Evolutionary conservation across 495 filamentous ascomycete genomes (phyloP).

Genomic region (Sordaria brevicollis): DNA sequence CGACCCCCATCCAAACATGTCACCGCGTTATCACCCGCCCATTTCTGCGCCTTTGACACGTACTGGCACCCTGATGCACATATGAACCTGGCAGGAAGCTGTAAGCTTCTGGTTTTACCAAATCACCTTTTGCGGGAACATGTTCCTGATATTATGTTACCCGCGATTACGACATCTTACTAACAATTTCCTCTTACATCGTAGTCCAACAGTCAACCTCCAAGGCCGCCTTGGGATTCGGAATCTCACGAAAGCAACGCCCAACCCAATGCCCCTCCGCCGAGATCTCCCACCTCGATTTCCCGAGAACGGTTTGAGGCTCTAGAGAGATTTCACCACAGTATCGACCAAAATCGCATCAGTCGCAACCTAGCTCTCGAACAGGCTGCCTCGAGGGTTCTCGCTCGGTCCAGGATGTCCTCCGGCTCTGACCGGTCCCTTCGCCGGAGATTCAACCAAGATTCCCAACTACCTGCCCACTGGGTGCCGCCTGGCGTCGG

Average conservation of each 20-base stretch:
- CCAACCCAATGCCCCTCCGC: neutral
- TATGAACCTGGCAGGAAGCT: neutral
- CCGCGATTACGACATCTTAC: neutral
- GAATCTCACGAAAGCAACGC: neutral
- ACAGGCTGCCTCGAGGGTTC: neutral
- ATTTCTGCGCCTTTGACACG: neutral
- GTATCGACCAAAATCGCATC: slow-evolving; percentile 13
- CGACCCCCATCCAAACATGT: neutral
- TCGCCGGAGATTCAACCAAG: slow-evolving; percentile 26
- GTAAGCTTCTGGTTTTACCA: neutral
- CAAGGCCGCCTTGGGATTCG: neutral
- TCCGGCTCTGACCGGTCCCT: slow-evolving; percentile 23
- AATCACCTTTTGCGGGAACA: neutral
- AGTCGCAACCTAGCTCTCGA: slow-evolving; percentile 5
- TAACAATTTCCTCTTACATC: neutral
- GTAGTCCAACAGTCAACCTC: neutral
- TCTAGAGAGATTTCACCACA: slow-evolving; percentile 32
- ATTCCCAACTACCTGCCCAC: slow-evolving; percentile 21
- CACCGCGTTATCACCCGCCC: neutral
- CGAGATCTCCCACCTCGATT: neutral
- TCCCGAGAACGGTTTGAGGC: slow-evolving; percentile 7
- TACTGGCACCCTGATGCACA: neutral
- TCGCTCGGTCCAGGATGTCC: slow-evolving; percentile 24
- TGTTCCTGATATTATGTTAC: neutral
- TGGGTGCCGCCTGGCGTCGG: slow-evolving; percentile 6